Conservation (phyloP, 2,329 filamentous ascomycete genomes). For the Pestalotiopsis fici region DNA sequence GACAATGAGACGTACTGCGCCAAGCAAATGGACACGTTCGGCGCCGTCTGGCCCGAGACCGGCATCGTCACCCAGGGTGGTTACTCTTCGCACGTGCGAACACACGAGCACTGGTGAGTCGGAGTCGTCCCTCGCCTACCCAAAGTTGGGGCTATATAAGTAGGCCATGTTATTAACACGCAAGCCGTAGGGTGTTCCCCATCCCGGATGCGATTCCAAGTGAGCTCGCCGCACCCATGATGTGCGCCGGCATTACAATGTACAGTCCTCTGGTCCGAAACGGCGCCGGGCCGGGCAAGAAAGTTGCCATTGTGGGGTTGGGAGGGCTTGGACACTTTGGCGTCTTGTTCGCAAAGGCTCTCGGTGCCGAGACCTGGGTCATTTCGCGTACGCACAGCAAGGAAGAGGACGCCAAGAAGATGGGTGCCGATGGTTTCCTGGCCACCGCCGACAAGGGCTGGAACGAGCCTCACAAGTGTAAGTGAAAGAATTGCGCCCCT, state of each 20-base stretch:
- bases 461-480: conserved; percentile 52
- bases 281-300: conserved; percentile 62
- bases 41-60: conserved; percentile 53
- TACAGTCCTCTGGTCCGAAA: conserved; percentile 61
- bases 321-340: conserved; percentile 68
- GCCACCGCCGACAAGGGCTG: conserved; percentile 52
- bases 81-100: conserved; percentile 65
- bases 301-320: conserved; percentile 66
- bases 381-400: conserved; percentile 52
- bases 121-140: too few relatives aligned
- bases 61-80: conserved; percentile 66
- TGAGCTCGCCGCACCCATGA: conserved; percentile 54
- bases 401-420: conserved; percentile 48
- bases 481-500: not conserved
- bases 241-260: conserved; percentile 67
- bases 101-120: conserved; percentile 73
- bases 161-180: too few relatives aligned
- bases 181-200: conserved; percentile 27
- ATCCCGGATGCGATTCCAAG: conserved; percentile 34
- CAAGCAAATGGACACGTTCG: conserved; percentile 61
- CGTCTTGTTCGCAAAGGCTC: conserved; percentile 62
- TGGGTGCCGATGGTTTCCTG: conserved; percentile 45
- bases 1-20: conserved; percentile 22
- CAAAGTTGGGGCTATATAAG: too few relatives aligned
- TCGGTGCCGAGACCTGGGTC: conserved; percentile 58